phyloP scores from a whole-genome alignment of 2,329 filamentous ascomycete genomes.

The Alternaria solani region DNA sequence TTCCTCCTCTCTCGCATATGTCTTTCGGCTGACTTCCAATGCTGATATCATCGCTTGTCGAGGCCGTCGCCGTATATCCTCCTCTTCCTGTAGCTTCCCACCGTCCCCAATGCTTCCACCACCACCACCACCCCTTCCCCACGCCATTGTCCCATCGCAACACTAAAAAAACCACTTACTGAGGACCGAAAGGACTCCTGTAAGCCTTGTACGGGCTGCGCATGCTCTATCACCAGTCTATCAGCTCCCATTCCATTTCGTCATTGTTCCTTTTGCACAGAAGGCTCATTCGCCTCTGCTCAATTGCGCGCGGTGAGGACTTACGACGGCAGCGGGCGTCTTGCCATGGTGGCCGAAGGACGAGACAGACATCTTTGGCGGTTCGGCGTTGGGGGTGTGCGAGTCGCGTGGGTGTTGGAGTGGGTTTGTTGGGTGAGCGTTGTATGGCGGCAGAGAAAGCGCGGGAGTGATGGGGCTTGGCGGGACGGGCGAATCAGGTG shows the following conservation, averaged over 20 bases:
- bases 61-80: neutral
- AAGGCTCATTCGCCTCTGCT: too few species aligned
- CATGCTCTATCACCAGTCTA: slow-evolving; percentile 27
- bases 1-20: neutral
- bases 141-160: slow-evolving; percentile 3
- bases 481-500: slow-evolving; percentile 26
- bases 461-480: slow-evolving; percentile 19
- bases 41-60: neutral
- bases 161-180: slow-evolving; percentile 55
- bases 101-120: too few species aligned
- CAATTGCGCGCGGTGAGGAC: slow-evolving; percentile 12
- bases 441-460: slow-evolving; percentile 9
- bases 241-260: slow-evolving; percentile 25
- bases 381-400: slow-evolving; percentile 14
- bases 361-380: slow-evolving; percentile 29
- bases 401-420: slow-evolving; percentile 13
- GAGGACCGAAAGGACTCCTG: slow-evolving; percentile 65
- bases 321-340: slow-evolving; percentile 43
- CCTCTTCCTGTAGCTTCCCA: slow-evolving; percentile 1
- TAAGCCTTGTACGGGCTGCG: slow-evolving; percentile 59
- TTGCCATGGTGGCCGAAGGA: slow-evolving; percentile 32
- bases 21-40: neutral
- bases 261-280: neutral
- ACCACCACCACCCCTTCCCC: neutral
- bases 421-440: slow-evolving; percentile 20